Evolutionary conservation across 2,329 filamentous ascomycete genomes (phyloP).

Genomic region (Metarhizium humberi): DNA sequence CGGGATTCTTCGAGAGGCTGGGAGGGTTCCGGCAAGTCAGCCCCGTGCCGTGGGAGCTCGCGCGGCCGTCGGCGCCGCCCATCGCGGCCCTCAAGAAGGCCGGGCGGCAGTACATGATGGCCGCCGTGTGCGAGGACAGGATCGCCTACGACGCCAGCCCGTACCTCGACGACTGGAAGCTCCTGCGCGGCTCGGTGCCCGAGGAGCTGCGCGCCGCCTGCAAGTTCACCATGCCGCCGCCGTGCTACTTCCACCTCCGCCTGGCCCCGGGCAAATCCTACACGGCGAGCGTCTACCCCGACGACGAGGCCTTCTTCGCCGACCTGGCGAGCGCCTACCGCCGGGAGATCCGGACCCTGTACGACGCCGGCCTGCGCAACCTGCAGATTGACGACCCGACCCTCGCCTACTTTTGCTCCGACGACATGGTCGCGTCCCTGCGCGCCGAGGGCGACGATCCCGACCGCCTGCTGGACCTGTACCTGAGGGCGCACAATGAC

Average conservation of each 20-base stretch:
- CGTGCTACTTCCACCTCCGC: slow-evolving; percentile 55
- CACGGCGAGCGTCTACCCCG: slow-evolving; percentile 39
- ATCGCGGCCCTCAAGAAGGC: slow-evolving; percentile 28
- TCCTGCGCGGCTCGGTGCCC: slow-evolving; percentile 35
- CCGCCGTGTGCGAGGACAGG: slow-evolving; percentile 31
- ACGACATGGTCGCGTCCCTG: slow-evolving; percentile 53
- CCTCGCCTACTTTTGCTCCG: slow-evolving; percentile 57
- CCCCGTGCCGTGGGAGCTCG: slow-evolving; percentile 28
- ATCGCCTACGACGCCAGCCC: slow-evolving; percentile 31
- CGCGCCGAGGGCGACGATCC: slow-evolving; percentile 48
- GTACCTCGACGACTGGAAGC: slow-evolving; percentile 33
- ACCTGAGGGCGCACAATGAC: slow-evolving; percentile 67
- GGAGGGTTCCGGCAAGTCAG: slow-evolving; percentile 27
- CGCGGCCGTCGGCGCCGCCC: slow-evolving; percentile 27
- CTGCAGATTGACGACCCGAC: slow-evolving; percentile 56
- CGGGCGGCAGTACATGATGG: slow-evolving; percentile 28
- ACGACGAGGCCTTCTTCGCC: slow-evolving; percentile 46
- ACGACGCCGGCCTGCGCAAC: slow-evolving; percentile 45
- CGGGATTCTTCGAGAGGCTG: slow-evolving; percentile 39
- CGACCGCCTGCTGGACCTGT: slow-evolving; percentile 58
- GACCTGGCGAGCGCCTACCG: slow-evolving; percentile 48
- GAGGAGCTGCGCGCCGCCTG: slow-evolving; percentile 51
- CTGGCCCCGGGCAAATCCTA: slow-evolving; percentile 45
- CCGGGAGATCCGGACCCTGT: slow-evolving; percentile 43
- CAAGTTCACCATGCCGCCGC: slow-evolving; percentile 59